phyloP scores from a whole-genome alignment of 805 yeast species.

The Komagataella phaffii region DNA sequence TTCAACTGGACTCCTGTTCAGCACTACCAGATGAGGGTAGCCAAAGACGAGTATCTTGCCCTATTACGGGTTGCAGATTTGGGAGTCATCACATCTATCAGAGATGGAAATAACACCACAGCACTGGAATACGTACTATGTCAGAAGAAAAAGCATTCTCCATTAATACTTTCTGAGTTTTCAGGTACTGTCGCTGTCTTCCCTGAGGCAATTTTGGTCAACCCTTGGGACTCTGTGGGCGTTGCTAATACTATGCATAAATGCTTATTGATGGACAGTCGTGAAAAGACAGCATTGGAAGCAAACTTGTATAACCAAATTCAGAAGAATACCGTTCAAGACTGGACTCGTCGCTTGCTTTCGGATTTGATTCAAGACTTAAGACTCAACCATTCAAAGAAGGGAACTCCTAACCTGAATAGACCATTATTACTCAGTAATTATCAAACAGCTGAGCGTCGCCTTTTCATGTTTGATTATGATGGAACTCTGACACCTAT shows the following conservation, averaged over 20 bases:
- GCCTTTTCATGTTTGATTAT: slow-evolving; percentile 85
- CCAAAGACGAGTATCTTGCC: slow-evolving; percentile 81
- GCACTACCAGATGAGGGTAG: slow-evolving; percentile 84
- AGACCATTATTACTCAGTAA: slow-evolving; percentile 46
- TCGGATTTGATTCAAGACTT: slow-evolving; percentile 29
- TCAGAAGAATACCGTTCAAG: slow-evolving; percentile 57
- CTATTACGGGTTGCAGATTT: slow-evolving; percentile 80
- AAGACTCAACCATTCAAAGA: slow-evolving; percentile 17
- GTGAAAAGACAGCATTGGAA: slow-evolving; percentile 32
- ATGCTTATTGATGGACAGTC: slow-evolving; percentile 41
- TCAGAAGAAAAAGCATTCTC: slow-evolving; percentile 59
- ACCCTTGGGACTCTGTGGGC: slow-evolving; percentile 96
- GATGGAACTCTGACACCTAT: slow-evolving; percentile 97
- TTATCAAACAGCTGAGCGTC: slow-evolving; percentile 46
- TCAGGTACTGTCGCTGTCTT: slow-evolving; percentile 75
- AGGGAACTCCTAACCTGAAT: slow-evolving; percentile 73
- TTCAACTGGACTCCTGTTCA: slow-evolving; percentile 79
- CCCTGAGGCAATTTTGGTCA: slow-evolving; percentile 66
- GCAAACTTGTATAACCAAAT: slow-evolving; percentile 48
- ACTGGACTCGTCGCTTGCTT: slow-evolving; percentile 63
- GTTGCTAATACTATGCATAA: slow-evolving; percentile 75
- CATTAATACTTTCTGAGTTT: slow-evolving; percentile 83
- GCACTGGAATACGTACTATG: slow-evolving; percentile 86
- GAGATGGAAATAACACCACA: slow-evolving; percentile 96
- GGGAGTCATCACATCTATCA: slow-evolving; percentile 75